phyloP scores from a whole-genome alignment of 495 filamentous ascomycete genomes.

The Apodospora peruviana region DNA sequence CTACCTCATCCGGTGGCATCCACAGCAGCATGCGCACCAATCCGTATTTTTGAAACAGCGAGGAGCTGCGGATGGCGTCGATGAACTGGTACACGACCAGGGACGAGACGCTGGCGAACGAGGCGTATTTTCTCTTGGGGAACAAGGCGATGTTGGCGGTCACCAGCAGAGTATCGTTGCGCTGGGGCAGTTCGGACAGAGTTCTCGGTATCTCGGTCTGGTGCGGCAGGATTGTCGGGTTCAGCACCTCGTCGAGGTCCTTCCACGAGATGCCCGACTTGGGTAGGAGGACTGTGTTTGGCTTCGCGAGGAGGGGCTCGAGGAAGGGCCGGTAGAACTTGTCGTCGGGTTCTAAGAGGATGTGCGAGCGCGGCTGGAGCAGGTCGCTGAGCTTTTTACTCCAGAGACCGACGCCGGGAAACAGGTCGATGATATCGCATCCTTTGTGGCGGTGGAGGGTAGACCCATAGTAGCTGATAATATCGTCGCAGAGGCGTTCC shows the following conservation, averaged over 20 bases:
- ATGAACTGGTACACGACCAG: constrained; percentile 47
- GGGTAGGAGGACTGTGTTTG: constrained; percentile 47
- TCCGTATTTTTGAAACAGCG: constrained; percentile 56
- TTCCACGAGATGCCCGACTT: constrained; percentile 44
- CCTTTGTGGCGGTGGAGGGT: constrained; percentile 57
- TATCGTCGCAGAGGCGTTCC: constrained; percentile 50
- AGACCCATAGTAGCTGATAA: constrained; percentile 29
- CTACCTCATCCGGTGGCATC: constrained; percentile 45
- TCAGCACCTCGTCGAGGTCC: constrained; percentile 45
- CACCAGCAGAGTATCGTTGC: constrained; percentile 64
- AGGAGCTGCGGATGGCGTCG: constrained; percentile 29
- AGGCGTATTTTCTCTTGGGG: constrained; percentile 28
- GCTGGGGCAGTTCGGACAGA: constrained; percentile 25
- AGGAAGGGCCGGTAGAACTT: constrained; percentile 52
- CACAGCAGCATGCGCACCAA: constrained; percentile 68
- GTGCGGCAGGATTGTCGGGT: constrained; percentile 41
- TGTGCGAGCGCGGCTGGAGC: constrained; percentile 70
- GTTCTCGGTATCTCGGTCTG: constrained; percentile 28
- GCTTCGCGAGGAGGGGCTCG: constrained; percentile 51
- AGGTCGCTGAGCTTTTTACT: constrained; percentile 68
- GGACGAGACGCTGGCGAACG: constrained; percentile 32
- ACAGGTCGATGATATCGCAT: constrained; percentile 79
- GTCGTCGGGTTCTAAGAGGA: constrained; percentile 66
- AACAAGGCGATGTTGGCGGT: constrained; percentile 50
- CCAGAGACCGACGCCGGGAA: constrained; percentile 69